Base-by-base conservation (phyloP, 805 yeast genomes). In the Myxozyma geophila region DNA sequence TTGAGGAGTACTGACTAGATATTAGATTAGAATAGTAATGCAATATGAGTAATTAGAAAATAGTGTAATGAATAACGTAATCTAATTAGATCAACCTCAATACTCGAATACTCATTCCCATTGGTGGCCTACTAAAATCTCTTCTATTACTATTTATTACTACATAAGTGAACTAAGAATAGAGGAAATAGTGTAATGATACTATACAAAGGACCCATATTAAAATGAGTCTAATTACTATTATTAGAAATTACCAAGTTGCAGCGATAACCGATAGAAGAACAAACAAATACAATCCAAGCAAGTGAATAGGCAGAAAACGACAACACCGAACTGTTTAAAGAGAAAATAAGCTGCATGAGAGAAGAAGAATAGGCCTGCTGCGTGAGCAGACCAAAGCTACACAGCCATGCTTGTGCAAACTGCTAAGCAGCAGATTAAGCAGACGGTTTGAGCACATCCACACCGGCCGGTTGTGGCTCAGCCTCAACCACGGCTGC, bases 401-500 rank as follows among this genome's bases (percentile, higher is more conserved):
- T 43, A 19, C 2, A 8, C 21, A 43, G 10, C 10, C 5, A 43
- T 15, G 47, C 21, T 12, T 43, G 17, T 4, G 47, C 10, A n/a
- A 43, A 4, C 2, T 43, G 7, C 15, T 9, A 43, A 43, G 47
- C 15, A n/a, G 47, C 10, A n/a, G n/a, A n/a, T n/a, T 13, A 43
- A 43, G 17, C 10, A n/a, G 19, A 43, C 47, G 47, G 21, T 2
- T 13, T n/a, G 21, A 43, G 17, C 19, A 39, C 47, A 13, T 8
- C 17, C 47, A n/a, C 4, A 8, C 17, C 17, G 9, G 47, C 47
- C 10, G 47, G 10, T 19, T 43, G 43, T 10, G 49, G 35, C n/a
- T 46, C 58, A 39, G 58, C 60, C 35, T 37, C 59, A 39, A 44
- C 58, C 12, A 55, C 56, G 28, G 47, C 60, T n/a, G 54, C 54